Evolutionary conservation across 768 basidiomycete species (phyloP).

Genomic region (Heimioporus sp.): DNA sequence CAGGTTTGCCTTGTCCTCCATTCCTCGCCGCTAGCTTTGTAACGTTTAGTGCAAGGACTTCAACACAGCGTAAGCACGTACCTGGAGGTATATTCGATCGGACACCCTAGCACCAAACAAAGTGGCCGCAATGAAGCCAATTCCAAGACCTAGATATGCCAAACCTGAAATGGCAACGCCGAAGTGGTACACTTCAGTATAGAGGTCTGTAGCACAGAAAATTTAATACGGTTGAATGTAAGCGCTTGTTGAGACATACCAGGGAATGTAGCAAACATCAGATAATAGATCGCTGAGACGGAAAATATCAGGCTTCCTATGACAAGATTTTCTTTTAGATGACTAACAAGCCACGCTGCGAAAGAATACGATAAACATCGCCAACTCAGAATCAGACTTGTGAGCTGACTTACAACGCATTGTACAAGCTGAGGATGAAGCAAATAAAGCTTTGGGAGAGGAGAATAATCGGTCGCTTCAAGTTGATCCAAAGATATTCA

Average conservation of each 20-base stretch:
- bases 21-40: conserved; percentile 48
- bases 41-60: not conserved
- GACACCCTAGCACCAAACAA: conserved; percentile 48
- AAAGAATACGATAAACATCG: too few relatives aligned
- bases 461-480: conserved; percentile 57
- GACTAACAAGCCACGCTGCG: too few relatives aligned
- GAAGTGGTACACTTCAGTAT: conserved; percentile 51
- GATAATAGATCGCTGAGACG: conserved; percentile 56
- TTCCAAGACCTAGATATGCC: conserved; percentile 50
- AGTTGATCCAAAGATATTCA: conserved; percentile 55
- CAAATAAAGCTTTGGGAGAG: conserved; percentile 64
- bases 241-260: conserved; percentile 27
- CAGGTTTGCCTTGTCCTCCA: conserved; percentile 67
- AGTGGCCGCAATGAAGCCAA: conserved; percentile 53
- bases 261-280: conserved; percentile 71
- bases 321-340: too few relatives aligned
- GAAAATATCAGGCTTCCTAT: not conserved
- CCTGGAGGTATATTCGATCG: conserved; percentile 45
- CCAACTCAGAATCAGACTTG: too few relatives aligned
- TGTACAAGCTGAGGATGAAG: conserved; percentile 69
- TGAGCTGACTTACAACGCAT: conserved; percentile 55
- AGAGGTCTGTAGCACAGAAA: conserved; percentile 33
- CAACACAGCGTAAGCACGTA: conserved; percentile 24
- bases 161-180: conserved; percentile 52
- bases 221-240: not conserved